Base-by-base conservation (phyloP, 2,329 filamentous ascomycete species). In the Talaromyces atroroseus region DNA sequence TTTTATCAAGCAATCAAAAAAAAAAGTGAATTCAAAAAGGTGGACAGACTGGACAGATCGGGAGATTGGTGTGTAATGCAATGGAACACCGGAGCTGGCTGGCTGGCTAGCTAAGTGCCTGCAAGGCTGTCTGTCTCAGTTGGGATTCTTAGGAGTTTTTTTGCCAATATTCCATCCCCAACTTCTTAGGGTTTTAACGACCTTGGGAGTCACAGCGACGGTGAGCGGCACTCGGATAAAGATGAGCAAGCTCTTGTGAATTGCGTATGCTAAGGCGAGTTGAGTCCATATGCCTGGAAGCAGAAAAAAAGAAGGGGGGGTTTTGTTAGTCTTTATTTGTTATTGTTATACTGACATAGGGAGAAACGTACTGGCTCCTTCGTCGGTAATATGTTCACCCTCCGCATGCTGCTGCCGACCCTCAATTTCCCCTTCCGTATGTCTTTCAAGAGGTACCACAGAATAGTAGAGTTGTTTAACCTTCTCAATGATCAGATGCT, bases 151-250 rank as follows among this genome's bases (percentile, higher is more conserved):
- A 32, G 48, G 36, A n/a, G 49, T 83, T 64, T 84, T 80, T 78
- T 90, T 95, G 51, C 92, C 92, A 68, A 99, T 94, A 69, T 97
- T 85, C 87, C 90, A 97, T 5, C 94, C 94, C 90, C 92, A 96
- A 12, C 84, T 81, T 61, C 92, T 80, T 26, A 99, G 78, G 12
- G 85, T 83, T 74, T 90, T 95, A 66, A 96, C 94, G n/a, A 97
- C 86, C 74, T 95, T 96, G 1, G 94, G 94, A 8, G 90, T 91
- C 34, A 97, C 80, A 2, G 91, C 92, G 12, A 90, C 91, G 1
- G 94, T 94, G 61, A 97, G 76, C 8, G 94, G 94, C 10, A 99
- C 90, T n/a, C 94, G 84, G 62, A 97, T 73, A 73, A 99, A 96
- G 66, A 99, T 96, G 72, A 97, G 32, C 32, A 36, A 90, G 64